Percentiles rank a stretch among this genome's conserved stretches.
Evolutionary conservation across 495 filamentous ascomycete species (phyloP).

Genomic region (Usnea hakonensis): DNA sequence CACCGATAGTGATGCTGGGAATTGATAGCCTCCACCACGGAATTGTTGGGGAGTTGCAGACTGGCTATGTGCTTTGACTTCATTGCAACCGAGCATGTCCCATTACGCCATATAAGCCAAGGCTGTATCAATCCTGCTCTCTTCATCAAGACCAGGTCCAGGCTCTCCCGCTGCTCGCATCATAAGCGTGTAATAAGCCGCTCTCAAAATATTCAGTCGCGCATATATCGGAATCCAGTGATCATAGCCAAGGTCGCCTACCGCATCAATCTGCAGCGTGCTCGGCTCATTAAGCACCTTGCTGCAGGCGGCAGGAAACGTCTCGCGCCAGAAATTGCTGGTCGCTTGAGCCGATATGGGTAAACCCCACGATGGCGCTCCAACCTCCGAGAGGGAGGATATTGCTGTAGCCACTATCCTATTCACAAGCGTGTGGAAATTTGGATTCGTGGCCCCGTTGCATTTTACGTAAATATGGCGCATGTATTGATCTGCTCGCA

Average conservation of each 20-base stretch:
- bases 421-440: not conserved
- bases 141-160: slow-evolving; percentile 10
- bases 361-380: slow-evolving; percentile 13
- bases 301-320: not conserved
- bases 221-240: not conserved
- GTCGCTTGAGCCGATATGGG: not conserved
- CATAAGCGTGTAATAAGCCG: slow-evolving; percentile 17
- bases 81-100: too few species aligned
- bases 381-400: slow-evolving; percentile 3
- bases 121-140: slow-evolving; percentile 12
- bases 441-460: not conserved
- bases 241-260: not conserved
- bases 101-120: slow-evolving; percentile 16
- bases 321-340: slow-evolving; percentile 1
- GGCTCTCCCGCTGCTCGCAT: slow-evolving; percentile 11
- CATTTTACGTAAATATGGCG: not conserved
- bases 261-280: not conserved
- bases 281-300: not conserved
- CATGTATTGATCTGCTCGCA: slow-evolving; percentile 6
- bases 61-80: too few species aligned
- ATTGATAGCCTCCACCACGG: too few species aligned
- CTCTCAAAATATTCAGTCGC: slow-evolving; percentile 7
- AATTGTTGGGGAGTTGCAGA: too few species aligned
- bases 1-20: too few species aligned
- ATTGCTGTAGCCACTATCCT: slow-evolving; percentile 9